A percentile compares a stretch with the other conserved stretches of the same genome.
These are phyloP conservation scores for Pilasporangium apinafurcum DNA, from an alignment of 352 stramenopile species.

Conservation along the genomic window DNA sequence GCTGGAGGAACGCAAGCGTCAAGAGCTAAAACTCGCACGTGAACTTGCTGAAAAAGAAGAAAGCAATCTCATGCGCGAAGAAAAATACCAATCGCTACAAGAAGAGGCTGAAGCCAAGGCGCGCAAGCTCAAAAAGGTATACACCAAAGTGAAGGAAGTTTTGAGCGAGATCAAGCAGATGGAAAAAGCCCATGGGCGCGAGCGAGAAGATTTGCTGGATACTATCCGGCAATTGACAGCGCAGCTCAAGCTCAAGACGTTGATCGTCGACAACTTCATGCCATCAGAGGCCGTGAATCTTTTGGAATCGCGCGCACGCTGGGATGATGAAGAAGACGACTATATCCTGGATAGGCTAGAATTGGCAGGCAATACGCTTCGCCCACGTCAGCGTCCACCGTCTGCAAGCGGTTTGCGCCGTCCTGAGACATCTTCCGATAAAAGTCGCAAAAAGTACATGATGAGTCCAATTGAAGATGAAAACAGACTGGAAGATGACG, in stretches of 20 bases:
- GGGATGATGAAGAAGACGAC: conserved; percentile 74
- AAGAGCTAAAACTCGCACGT: conserved; percentile 83
- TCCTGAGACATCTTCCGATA: conserved; percentile 66
- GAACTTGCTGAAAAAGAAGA: conserved; percentile 94
- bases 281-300: conserved; percentile 42
- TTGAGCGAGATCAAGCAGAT: conserved; percentile 92
- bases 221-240: conserved; percentile 94
- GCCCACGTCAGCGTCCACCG: conserved; percentile 53
- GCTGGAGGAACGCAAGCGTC: conserved; percentile 85
- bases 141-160: conserved; percentile 84
- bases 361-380: conserved; percentile 62
- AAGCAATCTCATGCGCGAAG: conserved; percentile 89
- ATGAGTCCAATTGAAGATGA: conserved; percentile 8
- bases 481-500: conserved; percentile 43
- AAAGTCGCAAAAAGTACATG: conserved; percentile 43
- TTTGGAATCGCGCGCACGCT: conserved; percentile 56
- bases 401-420: conserved; percentile 62
- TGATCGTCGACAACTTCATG: conserved; percentile 92
- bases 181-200: conserved; percentile 87
- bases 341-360: conserved; percentile 70
- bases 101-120: conserved; percentile 95
- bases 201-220: conserved; percentile 93
- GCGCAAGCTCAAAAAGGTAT: conserved; percentile 96
- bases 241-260: conserved; percentile 94
- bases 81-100: conserved; percentile 85